Conservation (phyloP, 106 monocot species). For the Narthecium ossifragum region DNA sequence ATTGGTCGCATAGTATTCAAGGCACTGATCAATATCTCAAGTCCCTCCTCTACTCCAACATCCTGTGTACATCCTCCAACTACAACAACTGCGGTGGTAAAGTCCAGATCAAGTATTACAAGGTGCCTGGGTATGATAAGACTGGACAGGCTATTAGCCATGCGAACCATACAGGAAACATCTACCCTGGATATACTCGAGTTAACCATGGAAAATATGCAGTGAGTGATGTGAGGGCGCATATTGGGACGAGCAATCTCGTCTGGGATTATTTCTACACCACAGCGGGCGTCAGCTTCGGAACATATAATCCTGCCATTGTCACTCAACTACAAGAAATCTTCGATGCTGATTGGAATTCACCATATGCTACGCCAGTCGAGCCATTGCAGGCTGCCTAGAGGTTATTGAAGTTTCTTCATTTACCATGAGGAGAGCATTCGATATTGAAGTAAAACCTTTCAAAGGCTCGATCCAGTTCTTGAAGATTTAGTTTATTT, state of each 20-base stretch:
- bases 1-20: conserved; percentile 66
- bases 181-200: conserved; percentile 68
- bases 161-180: conserved; percentile 45
- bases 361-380: conserved; percentile 65
- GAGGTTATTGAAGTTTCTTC: too few relatives aligned
- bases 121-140: conserved; percentile 60
- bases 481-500: too few relatives aligned
- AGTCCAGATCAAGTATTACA: conserved; percentile 66
- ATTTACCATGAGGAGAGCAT: too few relatives aligned
- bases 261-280: conserved; percentile 96
- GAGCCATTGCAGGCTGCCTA: conserved; percentile 31
- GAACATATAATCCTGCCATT: conserved; percentile 46
- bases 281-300: conserved; percentile 73
- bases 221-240: conserved; percentile 71
- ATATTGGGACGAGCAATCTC: conserved; percentile 96
- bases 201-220: conserved; percentile 97
- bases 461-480: too few relatives aligned
- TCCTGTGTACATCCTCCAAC: conserved; percentile 59
- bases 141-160: conserved; percentile 58
- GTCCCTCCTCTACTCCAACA: conserved; percentile 72
- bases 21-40: conserved; percentile 78
- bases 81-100: conserved; percentile 70
- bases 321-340: conserved; percentile 63
- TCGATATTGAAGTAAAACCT: too few relatives aligned
- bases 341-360: conserved; percentile 93